Conservation (phyloP, 2,329 filamentous ascomycete genomes). For the Diaporthe caulivora region DNA sequence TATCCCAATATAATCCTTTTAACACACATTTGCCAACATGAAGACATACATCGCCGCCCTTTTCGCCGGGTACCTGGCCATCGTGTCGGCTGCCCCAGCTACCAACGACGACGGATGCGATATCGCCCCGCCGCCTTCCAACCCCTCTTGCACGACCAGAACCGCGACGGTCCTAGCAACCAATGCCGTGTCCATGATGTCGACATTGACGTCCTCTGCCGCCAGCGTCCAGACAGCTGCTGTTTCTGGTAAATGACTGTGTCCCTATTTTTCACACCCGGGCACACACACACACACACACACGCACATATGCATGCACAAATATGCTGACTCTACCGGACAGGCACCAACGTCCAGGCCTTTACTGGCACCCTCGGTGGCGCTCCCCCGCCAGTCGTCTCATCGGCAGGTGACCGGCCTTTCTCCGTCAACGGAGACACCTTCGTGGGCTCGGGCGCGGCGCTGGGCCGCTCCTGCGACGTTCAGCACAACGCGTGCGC, state of each 20-base stretch:
- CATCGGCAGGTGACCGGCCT: slow-evolving; percentile 49
- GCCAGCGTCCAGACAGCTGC: slow-evolving; percentile 23
- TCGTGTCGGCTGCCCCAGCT: slow-evolving; percentile 27
- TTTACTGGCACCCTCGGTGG: slow-evolving; percentile 57
- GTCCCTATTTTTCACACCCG: slow-evolving; percentile 20
- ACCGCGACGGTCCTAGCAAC: slow-evolving; percentile 28
- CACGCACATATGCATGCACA: neutral
- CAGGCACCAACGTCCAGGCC: slow-evolving; percentile 51
- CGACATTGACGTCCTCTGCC: neutral
- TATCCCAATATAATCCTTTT: neutral
- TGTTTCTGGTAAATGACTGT: slow-evolving; percentile 35
- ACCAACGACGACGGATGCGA: slow-evolving; percentile 9
- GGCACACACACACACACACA: neutral
- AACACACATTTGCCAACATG: slow-evolving; percentile 11
- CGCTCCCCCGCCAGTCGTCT: slow-evolving; percentile 52
- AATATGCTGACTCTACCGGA: slow-evolving; percentile 28
- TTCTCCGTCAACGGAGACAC: slow-evolving; percentile 53
- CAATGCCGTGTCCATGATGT: slow-evolving; percentile 21
- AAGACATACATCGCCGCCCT: slow-evolving; percentile 16
- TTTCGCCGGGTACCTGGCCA: neutral
- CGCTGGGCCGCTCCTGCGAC: slow-evolving; percentile 58
- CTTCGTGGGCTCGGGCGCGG: slow-evolving; percentile 56
- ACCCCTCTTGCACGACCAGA: slow-evolving; percentile 21
- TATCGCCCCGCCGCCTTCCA: neutral
- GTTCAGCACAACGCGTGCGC: slow-evolving; percentile 60